These are phyloP conservation scores for Leucoagaricus sp. DNA, from an alignment of 1,284 basidiomycete genomes.

Conservation along the genomic window DNA sequence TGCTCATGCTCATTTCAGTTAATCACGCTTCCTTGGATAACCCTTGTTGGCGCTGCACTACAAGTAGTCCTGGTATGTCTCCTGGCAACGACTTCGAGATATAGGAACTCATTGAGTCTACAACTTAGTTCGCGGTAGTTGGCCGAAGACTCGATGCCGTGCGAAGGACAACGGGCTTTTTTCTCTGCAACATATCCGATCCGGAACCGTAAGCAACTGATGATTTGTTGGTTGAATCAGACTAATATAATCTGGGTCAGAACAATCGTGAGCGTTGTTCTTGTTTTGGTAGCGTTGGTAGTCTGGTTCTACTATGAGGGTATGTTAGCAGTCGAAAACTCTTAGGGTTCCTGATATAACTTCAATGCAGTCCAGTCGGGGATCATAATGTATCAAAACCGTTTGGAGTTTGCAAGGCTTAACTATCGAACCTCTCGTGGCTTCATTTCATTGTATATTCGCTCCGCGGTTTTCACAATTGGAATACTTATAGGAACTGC, in stretches of 20 bases:
- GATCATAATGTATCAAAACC: slow-evolving; percentile 11
- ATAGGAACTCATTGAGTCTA: not conserved
- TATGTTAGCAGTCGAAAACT: not conserved
- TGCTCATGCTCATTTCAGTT: not conserved
- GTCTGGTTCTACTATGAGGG: slow-evolving; percentile 11
- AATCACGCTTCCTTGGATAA: slow-evolving; percentile 8
- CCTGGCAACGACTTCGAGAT: not conserved
- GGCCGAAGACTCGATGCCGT: not conserved
- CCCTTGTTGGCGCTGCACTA: slow-evolving; percentile 1
- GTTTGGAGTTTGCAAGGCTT: slow-evolving; percentile 4
- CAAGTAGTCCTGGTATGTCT: slow-evolving; percentile 6
- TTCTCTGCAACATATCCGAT: slow-evolving; percentile 7
- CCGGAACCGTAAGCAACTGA: slow-evolving; percentile 4
- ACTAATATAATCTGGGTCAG: not conserved
- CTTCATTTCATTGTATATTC: slow-evolving; percentile 10
- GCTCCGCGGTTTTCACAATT: slow-evolving; percentile 6
- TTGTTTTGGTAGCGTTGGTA: not conserved
- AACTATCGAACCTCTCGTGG: not conserved
- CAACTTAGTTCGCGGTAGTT: slow-evolving; percentile 2
- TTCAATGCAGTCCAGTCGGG: not conserved
- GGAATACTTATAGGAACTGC: slow-evolving; percentile 4
- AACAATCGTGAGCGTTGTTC: slow-evolving; percentile 9
- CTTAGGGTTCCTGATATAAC: too few species aligned
- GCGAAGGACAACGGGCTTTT: not conserved
- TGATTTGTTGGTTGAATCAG: not conserved